Percentiles rank a stretch among this genome's conserved stretches.
phyloP scores from a whole-genome alignment of 345 rosid genomes.

The Salix arbutifolia region DNA sequence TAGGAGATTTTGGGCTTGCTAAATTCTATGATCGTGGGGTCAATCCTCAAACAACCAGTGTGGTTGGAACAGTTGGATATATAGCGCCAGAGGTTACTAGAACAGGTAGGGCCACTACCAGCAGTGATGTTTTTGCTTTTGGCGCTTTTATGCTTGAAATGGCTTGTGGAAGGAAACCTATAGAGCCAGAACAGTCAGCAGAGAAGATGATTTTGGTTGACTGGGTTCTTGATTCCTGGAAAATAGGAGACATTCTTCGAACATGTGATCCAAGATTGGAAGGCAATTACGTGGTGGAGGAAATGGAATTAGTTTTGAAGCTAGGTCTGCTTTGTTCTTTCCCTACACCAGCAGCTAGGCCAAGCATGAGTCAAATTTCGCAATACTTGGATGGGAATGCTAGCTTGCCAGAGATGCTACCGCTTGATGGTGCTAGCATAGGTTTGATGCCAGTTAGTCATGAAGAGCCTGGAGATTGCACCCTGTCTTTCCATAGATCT shows the following conservation, averaged over 20 bases:
- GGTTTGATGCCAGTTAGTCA: not conserved
- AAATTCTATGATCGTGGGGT: not conserved
- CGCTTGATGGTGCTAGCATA: not conserved
- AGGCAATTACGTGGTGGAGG: not conserved
- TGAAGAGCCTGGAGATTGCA: not conserved
- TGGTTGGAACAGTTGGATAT: conserved; percentile 5
- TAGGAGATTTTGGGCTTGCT: conserved; percentile 9
- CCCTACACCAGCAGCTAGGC: not conserved
- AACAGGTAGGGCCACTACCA: not conserved
- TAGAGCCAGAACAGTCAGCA: not conserved
- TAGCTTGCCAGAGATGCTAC: not conserved
- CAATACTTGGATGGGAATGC: conserved; percentile 5
- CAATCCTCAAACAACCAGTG: not conserved
- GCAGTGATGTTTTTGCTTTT: conserved; percentile 8
- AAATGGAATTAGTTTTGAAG: conserved; percentile 1
- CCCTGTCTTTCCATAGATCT: not conserved
- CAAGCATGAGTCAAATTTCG: not conserved
- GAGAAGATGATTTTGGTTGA: not conserved
- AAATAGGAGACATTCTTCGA: not conserved
- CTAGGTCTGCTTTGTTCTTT: not conserved
- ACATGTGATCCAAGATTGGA: conserved; percentile 1
- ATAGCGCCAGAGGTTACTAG: conserved; percentile 1
- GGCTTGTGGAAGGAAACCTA: not conserved
- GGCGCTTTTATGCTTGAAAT: not conserved
- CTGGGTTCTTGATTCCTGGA: conserved; percentile 1